Base-by-base conservation (phyloP, 306 rosid species). In the Albizia julibrissin region DNA sequence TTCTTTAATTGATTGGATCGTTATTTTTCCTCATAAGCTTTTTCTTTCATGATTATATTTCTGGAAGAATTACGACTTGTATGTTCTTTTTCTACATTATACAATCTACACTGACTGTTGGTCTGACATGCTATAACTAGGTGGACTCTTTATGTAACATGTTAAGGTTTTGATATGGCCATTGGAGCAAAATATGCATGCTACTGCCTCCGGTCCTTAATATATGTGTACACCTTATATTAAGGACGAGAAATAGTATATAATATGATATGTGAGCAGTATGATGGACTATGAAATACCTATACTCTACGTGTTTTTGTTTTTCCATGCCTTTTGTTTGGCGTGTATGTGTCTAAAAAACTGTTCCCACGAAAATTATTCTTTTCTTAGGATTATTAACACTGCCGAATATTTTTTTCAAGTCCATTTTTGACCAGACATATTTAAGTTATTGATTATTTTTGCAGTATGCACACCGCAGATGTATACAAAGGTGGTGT, bases 401-500 rank as follows among this genome's bases (percentile, higher is more conserved):
- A 75, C 6, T 68, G 27, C 49, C 58, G 46, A 52, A 59, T 84
- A 69, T 37, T 46, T 70, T 75, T 78, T 9, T 18, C 16, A 47
- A 34, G n/a, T 76, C 40, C 12, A 27, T 52, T 83, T 68, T 65
- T 37, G 8, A 37, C 40, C 40, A 37, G 40, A 0, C 40, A 37
- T 37, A 37, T 37, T 6, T 34, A 33, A 31, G 33, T 4, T 29
- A 59, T 50, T 79, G 67, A 61, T 69, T 79, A 61, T 22, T 76
- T 84, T 88, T 88, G 91, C 92, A 96, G 99, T 96, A 92, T 8
- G 99, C 98, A 5, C 99, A 96, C 88, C 90, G 98, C 40, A 89
- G 88, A 84, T 96, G 99, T 72, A 83, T 96, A 79, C 99, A 96
- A 74, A 84, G 90, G 80, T 96, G 99, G 99, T 96, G 99, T 74